A percentile compares a stretch with the other conserved stretches of the same genome.
These are phyloP conservation scores for Agrocybe pediades DNA, from an alignment of 768 basidiomycete genomes.

Conservation along the genomic window DNA sequence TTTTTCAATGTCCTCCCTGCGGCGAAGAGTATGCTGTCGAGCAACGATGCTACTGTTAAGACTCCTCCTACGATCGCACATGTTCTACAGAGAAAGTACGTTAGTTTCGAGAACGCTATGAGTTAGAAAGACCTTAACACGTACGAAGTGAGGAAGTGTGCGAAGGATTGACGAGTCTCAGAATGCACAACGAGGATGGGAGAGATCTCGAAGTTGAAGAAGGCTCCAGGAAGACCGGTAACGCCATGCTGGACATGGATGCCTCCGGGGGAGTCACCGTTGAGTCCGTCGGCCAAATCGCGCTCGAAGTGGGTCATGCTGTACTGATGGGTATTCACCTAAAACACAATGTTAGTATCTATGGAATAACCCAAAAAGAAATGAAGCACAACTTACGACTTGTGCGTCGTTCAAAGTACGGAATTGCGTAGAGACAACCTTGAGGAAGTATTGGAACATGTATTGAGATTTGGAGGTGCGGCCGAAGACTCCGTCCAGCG, in stretches of 20 bases:
- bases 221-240: conserved; percentile 73
- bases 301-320: conserved; percentile 96
- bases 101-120: not conserved
- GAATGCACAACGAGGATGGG: conserved; percentile 93
- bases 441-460: conserved; percentile 99
- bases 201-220: conserved; percentile 96
- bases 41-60: conserved; percentile 86
- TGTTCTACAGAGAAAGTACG: conserved; percentile 52
- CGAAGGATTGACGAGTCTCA: conserved; percentile 92
- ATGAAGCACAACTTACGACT: conserved; percentile 42
- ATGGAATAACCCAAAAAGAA: not conserved
- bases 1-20: conserved; percentile 78
- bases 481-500: conserved; percentile 58
- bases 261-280: conserved; percentile 60
- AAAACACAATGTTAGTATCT: not conserved
- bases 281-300: conserved; percentile 67
- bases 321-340: conserved; percentile 93
- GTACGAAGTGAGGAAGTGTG: conserved; percentile 97
- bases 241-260: conserved; percentile 76
- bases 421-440: conserved; percentile 97
- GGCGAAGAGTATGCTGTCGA: conserved; percentile 88
- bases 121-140: conserved; percentile 30
- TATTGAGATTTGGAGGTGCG: conserved; percentile 81
- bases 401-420: conserved; percentile 72
- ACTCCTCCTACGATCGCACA: conserved; percentile 99